These are phyloP conservation scores for Allantophomopsis lycopodina DNA, from an alignment of 2,329 filamentous ascomycete genomes.

Conservation along the genomic window DNA sequence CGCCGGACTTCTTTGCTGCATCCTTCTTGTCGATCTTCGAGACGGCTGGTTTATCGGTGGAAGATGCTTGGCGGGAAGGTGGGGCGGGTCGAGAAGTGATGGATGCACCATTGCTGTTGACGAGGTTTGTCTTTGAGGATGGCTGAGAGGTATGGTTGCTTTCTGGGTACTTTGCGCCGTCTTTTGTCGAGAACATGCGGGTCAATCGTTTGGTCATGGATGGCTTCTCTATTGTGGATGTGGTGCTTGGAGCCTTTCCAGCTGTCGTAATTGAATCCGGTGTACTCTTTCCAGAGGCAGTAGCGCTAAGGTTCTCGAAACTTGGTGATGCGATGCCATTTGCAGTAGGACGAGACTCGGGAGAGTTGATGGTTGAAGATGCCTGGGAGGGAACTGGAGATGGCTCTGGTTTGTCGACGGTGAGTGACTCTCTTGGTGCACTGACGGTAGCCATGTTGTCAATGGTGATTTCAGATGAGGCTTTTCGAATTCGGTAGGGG, in stretches of 20 bases:
- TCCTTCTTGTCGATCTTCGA: constrained; percentile 12
- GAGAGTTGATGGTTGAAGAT: constrained; percentile 12
- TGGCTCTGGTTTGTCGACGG: constrained; percentile 8
- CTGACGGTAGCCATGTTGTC: constrained; percentile 15
- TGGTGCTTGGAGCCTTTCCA: constrained; percentile 13
- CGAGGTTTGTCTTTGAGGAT: constrained; percentile 15
- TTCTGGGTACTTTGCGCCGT: constrained; percentile 20
- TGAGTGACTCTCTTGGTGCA: constrained; percentile 8
- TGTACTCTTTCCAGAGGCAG: constrained; percentile 6
- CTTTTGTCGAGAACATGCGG: constrained; percentile 51
- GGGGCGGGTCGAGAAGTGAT: constrained; percentile 18
- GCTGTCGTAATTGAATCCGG: background rate
- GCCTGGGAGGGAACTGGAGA: constrained; percentile 13
- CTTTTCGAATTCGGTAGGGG: constrained; percentile 1
- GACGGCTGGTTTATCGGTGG: constrained; percentile 24
- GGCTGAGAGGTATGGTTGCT: constrained; percentile 6
- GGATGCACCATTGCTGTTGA: constrained; percentile 4
- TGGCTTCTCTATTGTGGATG: constrained; percentile 30
- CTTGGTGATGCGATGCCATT: constrained; percentile 13
- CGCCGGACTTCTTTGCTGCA: constrained; percentile 13
- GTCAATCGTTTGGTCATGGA: constrained; percentile 51
- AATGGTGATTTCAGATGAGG: constrained; percentile 3
- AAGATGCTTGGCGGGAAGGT: constrained; percentile 28
- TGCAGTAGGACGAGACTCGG: constrained; percentile 9
- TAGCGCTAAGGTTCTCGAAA: constrained; percentile 13